These are phyloP conservation scores for Sanghuangporus sanghuang DNA, from an alignment of 1,284 basidiomycete genomes.

Conservation along the genomic window DNA sequence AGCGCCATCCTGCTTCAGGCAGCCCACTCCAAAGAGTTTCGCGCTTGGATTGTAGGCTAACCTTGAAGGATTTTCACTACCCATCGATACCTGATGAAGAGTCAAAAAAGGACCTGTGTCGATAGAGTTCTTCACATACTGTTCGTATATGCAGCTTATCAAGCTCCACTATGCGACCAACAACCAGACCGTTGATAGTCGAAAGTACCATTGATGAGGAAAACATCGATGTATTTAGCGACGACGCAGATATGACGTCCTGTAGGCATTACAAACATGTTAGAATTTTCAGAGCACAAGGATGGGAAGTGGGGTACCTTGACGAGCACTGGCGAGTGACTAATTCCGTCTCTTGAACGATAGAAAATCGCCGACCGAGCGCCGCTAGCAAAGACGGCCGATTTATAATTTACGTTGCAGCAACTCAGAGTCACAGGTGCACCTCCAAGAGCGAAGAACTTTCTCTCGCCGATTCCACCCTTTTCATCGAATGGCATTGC, in stretches of 20 bases:
- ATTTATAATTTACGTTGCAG: conserved; percentile 44
- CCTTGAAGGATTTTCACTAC: conserved; percentile 58
- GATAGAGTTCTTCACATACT: conserved; percentile 35
- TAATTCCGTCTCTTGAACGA: conserved; percentile 60
- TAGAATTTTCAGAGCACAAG: background rate
- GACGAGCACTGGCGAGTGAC: conserved; percentile 66
- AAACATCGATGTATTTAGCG: conserved; percentile 44
- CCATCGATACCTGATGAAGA: conserved; percentile 55
- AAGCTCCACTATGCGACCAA: conserved; percentile 64
- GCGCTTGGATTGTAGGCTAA: conserved; percentile 52
- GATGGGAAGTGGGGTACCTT: conserved; percentile 47
- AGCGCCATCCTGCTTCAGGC: conserved; percentile 44
- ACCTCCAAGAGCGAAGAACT: conserved; percentile 62
- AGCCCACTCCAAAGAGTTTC: conserved; percentile 62
- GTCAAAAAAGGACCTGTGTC: background rate
- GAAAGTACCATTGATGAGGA: conserved; percentile 55
- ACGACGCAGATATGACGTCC: conserved; percentile 56
- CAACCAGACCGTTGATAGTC: conserved; percentile 47
- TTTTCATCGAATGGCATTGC: conserved; percentile 44
- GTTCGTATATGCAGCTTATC: conserved; percentile 81
- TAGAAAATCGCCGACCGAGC: conserved; percentile 59
- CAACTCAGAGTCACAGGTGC: conserved; percentile 58
- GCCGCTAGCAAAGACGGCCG: conserved; percentile 60
- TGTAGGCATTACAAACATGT: conserved; percentile 26
- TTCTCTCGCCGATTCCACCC: conserved; percentile 45